These are phyloP conservation scores for Apophysomyces ossiformis DNA, from an alignment of 371 early-diverging fungal species.

Conservation along the genomic window DNA sequence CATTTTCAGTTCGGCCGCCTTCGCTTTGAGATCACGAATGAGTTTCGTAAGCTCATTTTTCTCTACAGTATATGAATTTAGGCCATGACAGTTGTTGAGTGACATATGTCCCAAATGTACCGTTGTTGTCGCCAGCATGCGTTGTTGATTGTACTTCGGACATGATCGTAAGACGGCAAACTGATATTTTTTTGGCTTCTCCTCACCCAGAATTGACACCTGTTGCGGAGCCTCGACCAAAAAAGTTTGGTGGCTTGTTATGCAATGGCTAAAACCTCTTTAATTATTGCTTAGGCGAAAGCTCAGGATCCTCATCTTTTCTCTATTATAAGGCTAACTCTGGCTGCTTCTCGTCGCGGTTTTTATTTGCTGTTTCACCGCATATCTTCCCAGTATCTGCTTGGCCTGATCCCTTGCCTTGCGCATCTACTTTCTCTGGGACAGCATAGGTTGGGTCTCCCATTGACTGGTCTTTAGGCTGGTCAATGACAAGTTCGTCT, in stretches of 20 bases:
- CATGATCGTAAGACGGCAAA: neutral
- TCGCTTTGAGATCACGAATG: conserved; percentile 54
- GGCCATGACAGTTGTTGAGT: neutral
- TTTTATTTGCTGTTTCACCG: neutral
- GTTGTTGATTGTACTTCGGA: neutral
- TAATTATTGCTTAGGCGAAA: neutral
- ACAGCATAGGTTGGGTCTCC: neutral
- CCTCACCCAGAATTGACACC: neutral
- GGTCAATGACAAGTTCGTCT: conserved; percentile 3
- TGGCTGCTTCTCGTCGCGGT: too few species aligned
- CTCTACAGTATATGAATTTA: neutral
- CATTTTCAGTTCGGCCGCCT: conserved; percentile 57
- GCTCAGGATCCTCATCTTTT: too few species aligned
- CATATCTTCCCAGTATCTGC: too few species aligned
- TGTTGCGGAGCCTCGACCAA: neutral
- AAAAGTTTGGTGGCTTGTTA: neutral
- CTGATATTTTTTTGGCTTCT: neutral
- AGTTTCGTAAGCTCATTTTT: conserved; percentile 45
- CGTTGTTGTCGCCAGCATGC: neutral
- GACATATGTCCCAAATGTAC: neutral
- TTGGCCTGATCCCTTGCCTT: neutral
- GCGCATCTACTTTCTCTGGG: neutral
- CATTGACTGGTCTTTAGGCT: neutral
- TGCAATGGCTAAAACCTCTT: neutral
- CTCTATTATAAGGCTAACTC: too few species aligned